Conservation (phyloP, 106 monocot genomes). For the Cymbidium sinense region DNA sequence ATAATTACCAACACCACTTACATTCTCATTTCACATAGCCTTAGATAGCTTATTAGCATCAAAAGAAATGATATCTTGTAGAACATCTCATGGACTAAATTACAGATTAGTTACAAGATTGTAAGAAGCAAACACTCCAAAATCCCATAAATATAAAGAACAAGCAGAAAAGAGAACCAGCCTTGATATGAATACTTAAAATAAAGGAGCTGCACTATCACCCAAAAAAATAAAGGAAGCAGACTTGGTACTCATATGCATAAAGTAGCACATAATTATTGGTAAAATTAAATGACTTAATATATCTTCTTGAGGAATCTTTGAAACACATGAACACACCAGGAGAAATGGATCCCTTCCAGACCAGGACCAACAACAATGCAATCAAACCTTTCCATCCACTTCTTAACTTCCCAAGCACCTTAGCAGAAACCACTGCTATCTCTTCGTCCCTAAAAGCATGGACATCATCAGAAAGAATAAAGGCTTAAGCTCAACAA, state of each 20-base stretch:
- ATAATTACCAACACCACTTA: background rate
- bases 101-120: background rate
- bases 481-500: background rate
- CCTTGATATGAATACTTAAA: background rate
- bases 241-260: background rate
- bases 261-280: background rate
- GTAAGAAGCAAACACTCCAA: background rate
- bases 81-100: background rate
- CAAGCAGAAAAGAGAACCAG: background rate
- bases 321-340: conserved; percentile 23
- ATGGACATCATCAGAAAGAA: background rate
- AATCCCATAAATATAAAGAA: background rate
- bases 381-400: conserved; percentile 97
- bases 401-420: conserved; percentile 75
- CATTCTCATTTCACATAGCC: background rate
- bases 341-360: conserved; percentile 88
- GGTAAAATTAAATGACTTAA: background rate
- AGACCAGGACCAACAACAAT: conserved; percentile 85
- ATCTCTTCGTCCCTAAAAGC: conserved; percentile 69
- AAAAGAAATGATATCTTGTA: background rate
- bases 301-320: background rate
- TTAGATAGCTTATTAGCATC: background rate
- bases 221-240: background rate
- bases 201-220: background rate
- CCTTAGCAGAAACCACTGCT: conserved; percentile 38